These are phyloP conservation scores for Metschnikowia gelsemii DNA, from an alignment of 805 yeast genomes.

Conservation along the genomic window DNA sequence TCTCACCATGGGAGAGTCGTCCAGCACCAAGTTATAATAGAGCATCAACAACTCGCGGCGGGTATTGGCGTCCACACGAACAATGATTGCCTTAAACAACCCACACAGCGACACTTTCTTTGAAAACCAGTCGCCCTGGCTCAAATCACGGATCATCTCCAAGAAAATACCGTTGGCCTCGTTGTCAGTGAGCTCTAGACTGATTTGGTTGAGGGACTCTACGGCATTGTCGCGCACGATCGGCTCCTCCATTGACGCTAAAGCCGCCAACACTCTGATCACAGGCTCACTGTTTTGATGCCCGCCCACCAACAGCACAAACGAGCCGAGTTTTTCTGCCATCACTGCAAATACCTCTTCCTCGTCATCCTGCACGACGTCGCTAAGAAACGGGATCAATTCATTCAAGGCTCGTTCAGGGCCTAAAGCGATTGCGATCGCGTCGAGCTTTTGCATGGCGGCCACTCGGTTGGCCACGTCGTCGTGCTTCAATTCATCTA, in stretches of 20 bases:
- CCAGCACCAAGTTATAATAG: slow-evolving; percentile 71
- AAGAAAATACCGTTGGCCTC: slow-evolving; percentile 68
- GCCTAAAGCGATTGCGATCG: slow-evolving; percentile 93
- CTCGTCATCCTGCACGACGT: slow-evolving; percentile 93
- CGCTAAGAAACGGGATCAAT: slow-evolving; percentile 84
- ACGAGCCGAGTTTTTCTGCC: slow-evolving; percentile 85
- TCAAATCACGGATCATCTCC: slow-evolving; percentile 72
- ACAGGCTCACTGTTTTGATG: slow-evolving; percentile 49
- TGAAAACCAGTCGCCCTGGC: slow-evolving; percentile 93
- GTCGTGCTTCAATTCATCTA: slow-evolving; percentile 97
- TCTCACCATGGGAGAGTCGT: slow-evolving; percentile 97
- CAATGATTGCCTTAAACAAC: slow-evolving; percentile 67
- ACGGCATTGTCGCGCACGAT: slow-evolving; percentile 94
- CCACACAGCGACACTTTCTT: slow-evolving; percentile 91
- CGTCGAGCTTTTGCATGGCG: slow-evolving; percentile 91
- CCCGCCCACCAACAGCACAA: slow-evolving; percentile 90
- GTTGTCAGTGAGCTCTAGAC: slow-evolving; percentile 56
- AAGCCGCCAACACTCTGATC: slow-evolving; percentile 68
- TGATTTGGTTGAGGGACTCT: slow-evolving; percentile 72
- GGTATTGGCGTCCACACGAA: slow-evolving; percentile 52
- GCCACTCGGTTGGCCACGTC: slow-evolving; percentile 90
- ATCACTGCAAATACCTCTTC: slow-evolving; percentile 95
- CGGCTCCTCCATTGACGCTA: slow-evolving; percentile 94
- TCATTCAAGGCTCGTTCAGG: slow-evolving; percentile 89
- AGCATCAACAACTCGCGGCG: slow-evolving; percentile 64